These are phyloP conservation scores for Sugiyamaella pinicola DNA, from an alignment of 1,139 yeast species.

Conservation along the genomic window DNA sequence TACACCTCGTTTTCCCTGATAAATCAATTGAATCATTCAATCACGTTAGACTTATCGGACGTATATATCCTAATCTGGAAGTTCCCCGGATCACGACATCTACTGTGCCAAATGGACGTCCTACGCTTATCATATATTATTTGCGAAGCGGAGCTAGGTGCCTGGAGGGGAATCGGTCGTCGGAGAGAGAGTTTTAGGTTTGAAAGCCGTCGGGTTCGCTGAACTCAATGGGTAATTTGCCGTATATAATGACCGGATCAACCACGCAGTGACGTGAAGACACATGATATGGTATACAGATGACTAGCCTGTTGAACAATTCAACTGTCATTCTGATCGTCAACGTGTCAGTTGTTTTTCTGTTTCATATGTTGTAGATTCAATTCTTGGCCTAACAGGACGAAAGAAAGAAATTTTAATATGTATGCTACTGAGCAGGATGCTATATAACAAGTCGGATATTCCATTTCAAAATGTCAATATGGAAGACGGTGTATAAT, in stretches of 20 bases:
- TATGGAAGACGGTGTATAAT: background rate
- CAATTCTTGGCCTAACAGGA: background rate
- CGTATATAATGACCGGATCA: background rate
- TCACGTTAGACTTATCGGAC: background rate
- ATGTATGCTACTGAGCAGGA: background rate
- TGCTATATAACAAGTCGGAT: background rate
- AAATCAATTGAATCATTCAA: background rate
- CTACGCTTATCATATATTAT: background rate
- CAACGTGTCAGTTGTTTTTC: background rate
- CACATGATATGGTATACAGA: constrained; percentile 3
- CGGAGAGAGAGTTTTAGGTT: too few relatives aligned
- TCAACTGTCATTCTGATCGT: background rate
- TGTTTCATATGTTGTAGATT: background rate
- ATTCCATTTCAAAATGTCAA: background rate
- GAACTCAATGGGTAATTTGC: background rate
- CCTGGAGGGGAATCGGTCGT: too few relatives aligned
- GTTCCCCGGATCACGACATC: constrained; percentile 6
- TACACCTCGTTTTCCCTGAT: background rate
- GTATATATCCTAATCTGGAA: background rate
- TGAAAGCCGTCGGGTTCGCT: background rate
- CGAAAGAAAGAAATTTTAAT: background rate
- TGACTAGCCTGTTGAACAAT: background rate
- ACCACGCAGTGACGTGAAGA: background rate
- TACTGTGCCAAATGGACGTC: background rate
- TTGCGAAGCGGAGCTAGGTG: too few relatives aligned